These are phyloP conservation scores for Venturia nashicola DNA, from an alignment of 2,329 filamentous ascomycete genomes.

Conservation along the genomic window DNA sequence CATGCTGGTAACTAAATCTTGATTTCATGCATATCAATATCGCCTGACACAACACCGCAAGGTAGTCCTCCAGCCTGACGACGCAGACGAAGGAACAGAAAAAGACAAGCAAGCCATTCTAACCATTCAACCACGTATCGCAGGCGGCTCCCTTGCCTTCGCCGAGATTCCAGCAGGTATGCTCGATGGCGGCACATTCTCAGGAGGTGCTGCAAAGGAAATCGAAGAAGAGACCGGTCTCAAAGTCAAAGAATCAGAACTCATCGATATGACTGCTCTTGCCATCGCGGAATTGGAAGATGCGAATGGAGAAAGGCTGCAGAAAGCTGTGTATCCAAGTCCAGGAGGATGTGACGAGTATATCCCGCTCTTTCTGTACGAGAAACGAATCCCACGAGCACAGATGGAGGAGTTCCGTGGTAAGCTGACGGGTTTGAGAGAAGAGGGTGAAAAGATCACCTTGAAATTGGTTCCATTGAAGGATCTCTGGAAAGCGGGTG, in stretches of 20 bases:
- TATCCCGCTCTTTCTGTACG: slow-evolving; percentile 42
- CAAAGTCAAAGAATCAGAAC: slow-evolving; percentile 34
- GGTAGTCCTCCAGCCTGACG: slow-evolving; percentile 43
- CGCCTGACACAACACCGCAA: slow-evolving; percentile 14
- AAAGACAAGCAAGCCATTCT: slow-evolving; percentile 39
- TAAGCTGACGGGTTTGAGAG: slow-evolving; percentile 40
- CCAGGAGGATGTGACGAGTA: slow-evolving; percentile 47
- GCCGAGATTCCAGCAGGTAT: slow-evolving; percentile 48
- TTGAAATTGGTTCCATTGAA: slow-evolving; percentile 40
- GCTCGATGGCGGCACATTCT: slow-evolving; percentile 44
- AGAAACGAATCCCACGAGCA: slow-evolving; percentile 36
- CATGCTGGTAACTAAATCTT: slow-evolving; percentile 35
- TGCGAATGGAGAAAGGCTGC: slow-evolving; percentile 25
- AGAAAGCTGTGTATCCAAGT: slow-evolving; percentile 40
- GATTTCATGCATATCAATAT: background rate
- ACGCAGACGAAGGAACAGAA: slow-evolving; percentile 27
- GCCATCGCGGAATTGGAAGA: slow-evolving; percentile 22
- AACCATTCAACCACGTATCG: slow-evolving; percentile 45
- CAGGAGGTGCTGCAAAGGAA: slow-evolving; percentile 43
- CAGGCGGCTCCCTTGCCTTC: slow-evolving; percentile 42
- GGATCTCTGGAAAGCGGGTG: slow-evolving; percentile 41
- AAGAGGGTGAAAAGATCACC: slow-evolving; percentile 47
- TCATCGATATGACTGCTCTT: slow-evolving; percentile 42
- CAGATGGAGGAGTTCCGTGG: slow-evolving; percentile 39
- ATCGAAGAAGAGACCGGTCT: slow-evolving; percentile 46